phyloP scores from a whole-genome alignment of 192 early-diverging fungal species.

The Coemansia sp. region DNA sequence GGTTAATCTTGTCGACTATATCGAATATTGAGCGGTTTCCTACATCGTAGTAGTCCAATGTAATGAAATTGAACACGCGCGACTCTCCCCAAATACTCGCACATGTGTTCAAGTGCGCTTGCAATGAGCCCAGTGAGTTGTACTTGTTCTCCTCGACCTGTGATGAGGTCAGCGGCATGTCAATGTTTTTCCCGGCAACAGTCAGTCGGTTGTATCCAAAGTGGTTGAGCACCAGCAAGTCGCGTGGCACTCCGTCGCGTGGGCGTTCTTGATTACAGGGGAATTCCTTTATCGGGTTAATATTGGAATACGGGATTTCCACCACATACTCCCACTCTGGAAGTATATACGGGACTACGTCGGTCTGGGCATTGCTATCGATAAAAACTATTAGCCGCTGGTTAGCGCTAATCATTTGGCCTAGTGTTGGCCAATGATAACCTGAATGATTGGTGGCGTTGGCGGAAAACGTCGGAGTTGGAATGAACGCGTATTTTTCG shows the following conservation, averaged over 20 bases:
- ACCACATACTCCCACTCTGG: conserved; percentile 53
- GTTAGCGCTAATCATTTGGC: conserved; percentile 61
- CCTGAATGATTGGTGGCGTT: conserved; percentile 7
- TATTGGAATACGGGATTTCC: conserved; percentile 46
- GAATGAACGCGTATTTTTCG: conserved; percentile 53
- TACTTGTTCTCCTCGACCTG: conserved; percentile 34
- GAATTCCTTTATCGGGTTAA: conserved; percentile 36
- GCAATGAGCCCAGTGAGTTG: conserved; percentile 33
- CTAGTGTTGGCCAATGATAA: conserved; percentile 72
- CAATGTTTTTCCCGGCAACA: conserved; percentile 31
- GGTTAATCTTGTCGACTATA: conserved; percentile 38
- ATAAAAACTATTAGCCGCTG: conserved; percentile 71
- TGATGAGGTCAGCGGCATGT: conserved; percentile 20
- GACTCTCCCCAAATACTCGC: conserved; percentile 21
- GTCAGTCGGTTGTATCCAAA: conserved; percentile 46
- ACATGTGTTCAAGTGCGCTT: conserved; percentile 33
- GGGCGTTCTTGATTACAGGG: conserved; percentile 51
- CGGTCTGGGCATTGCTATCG: conserved; percentile 64
- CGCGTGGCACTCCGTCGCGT: conserved; percentile 26
- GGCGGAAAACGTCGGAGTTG: conserved; percentile 23
- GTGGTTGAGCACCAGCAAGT: conserved; percentile 53
- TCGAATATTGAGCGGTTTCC: conserved; percentile 32
- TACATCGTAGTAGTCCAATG: conserved; percentile 52
- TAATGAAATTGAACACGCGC: conserved; percentile 42
- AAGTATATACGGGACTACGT: conserved; percentile 53